Evolutionary conservation across 306 rosid species (phyloP), one percentile per base, ranked within the genome.

Genomic region (Pyrus betulifolia): DNA sequence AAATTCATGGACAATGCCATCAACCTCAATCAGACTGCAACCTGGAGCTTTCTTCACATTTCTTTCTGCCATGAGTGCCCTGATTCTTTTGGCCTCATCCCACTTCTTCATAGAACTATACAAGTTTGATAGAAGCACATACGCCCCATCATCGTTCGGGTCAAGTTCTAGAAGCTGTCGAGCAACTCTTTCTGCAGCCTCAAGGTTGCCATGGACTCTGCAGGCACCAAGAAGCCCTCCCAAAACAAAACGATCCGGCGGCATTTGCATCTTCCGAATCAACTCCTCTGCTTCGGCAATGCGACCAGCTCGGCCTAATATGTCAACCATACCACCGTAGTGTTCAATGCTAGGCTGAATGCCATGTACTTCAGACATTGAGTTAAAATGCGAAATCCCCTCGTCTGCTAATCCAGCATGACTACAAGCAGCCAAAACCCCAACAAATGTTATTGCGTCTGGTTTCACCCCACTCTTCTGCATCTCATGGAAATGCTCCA

Each of bases 161-260:
- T 68, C 59, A 62, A 71, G 69, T 71, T 81, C 35, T 11, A 76
- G 55, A 35, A 81, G 73, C 58, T 40, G 76, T 40, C 54, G 71
- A 66, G 82, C 77, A 52, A 75, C 79, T 69, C 79, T 74, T 67
- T 74, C 79, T 51, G 76, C 85, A 30, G 54, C 82, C 72, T 62
- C 61, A 10, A 77, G 75, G 62, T 77, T 77, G 8, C 76, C 69
- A 60, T 77, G 72, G 70, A 77, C 60, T 82, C 82, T 82, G 45
- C 73, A 73, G 55, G 82, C 79, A 17, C 76, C 69, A 23, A 67
- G 75, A 74, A 79, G 79, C 55, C 79, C 70, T 67, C 74, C 42
- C 44, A 58, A 60, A 67, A 79, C 71, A 23, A 54, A 80, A 59
- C 44, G 75, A 65, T 67, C 71, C 3, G 55, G 79, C 31, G 61